These are phyloP conservation scores for Phytophthora sp. DNA, from an alignment of 352 stramenopile genomes.

Conservation along the genomic window DNA sequence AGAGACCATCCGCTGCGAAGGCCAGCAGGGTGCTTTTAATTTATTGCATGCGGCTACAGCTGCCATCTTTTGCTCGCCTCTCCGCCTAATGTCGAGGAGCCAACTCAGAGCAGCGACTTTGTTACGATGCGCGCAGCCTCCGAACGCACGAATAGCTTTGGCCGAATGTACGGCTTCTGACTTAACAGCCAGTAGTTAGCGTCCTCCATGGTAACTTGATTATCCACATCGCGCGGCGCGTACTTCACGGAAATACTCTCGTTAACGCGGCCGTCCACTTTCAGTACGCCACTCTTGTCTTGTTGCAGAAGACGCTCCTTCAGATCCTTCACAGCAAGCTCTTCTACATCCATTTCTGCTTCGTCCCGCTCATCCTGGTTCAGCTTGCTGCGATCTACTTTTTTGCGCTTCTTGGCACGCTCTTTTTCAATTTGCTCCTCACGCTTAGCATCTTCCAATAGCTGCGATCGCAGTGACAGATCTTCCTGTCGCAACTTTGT, in stretches of 20 bases:
- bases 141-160: constrained; percentile 86
- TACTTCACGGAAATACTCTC: constrained; percentile 73
- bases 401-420: constrained; percentile 87
- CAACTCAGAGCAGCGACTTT: constrained; percentile 68
- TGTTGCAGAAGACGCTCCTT: constrained; percentile 82
- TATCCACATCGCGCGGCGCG: constrained; percentile 52
- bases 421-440: constrained; percentile 82
- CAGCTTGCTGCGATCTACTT: constrained; percentile 80
- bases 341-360: constrained; percentile 86
- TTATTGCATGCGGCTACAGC: constrained; percentile 31
- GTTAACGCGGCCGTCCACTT: constrained; percentile 83
- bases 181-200: constrained; percentile 82
- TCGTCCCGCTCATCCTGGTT: constrained; percentile 85
- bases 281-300: constrained; percentile 72
- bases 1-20: constrained; percentile 16
- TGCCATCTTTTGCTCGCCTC: constrained; percentile 11
- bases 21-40: constrained; percentile 31
- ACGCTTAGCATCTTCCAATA: constrained; percentile 82
- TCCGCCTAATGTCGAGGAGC: not conserved
- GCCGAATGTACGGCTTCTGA: constrained; percentile 83
- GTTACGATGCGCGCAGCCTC: constrained; percentile 83
- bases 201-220: constrained; percentile 85
- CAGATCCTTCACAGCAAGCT: constrained; percentile 82
- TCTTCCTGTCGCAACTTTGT: constrained; percentile 68
- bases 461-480: constrained; percentile 50